Evolutionary conservation across 2,329 filamentous ascomycete genomes (phyloP), one percentile per base, ranked within the genome.

Genomic region (Exophiala bonariae): DNA sequence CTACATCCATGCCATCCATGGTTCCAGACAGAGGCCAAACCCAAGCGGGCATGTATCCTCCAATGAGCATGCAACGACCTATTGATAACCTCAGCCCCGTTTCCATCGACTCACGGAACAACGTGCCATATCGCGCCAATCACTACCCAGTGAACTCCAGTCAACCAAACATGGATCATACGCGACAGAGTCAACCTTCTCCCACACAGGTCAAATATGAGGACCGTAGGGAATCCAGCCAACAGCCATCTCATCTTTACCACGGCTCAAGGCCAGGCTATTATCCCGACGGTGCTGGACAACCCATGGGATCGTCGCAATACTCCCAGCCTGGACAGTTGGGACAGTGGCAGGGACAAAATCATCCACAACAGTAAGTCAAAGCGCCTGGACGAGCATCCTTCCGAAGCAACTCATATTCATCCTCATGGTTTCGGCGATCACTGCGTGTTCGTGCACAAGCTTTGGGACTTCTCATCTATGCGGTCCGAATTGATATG

Each of bases 51-150:
- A 58, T 60, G 56, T 60, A 59, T 43, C 56, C 58, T 14, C 56
- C 56, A 4, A 54, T 58, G 37, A 59, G 22, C 38, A 55, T 58
- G 47, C 51, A 55, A 39, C 39, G 56, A 22, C 55, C 56, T 8
- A 47, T 59, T n/a, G 53, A 53, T 26, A 50, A 50, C 22, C 39
- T 57, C 32, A 61, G 56, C 41, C 57, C 57, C 19, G 56, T 57
- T 5, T 52, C 53, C 8, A 50, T 59, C 46, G 58, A 61, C 23
- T 45, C 49, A 2, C 44, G 57, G 38, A 52, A 46, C 16, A 32
- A 20, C 31, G 47, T 52, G 20, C 38, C 54, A 19, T 59, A 60
- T 41, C 47, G 55, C 37, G 42, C 47, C 11, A 49, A 38, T 26
- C 44, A 47, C 8, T 59, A 59, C 16, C 44, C 49, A 11, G 56